These are phyloP conservation scores for Eutrema yunnanense DNA, from an alignment of 345 rosid genomes.

Conservation along the genomic window DNA sequence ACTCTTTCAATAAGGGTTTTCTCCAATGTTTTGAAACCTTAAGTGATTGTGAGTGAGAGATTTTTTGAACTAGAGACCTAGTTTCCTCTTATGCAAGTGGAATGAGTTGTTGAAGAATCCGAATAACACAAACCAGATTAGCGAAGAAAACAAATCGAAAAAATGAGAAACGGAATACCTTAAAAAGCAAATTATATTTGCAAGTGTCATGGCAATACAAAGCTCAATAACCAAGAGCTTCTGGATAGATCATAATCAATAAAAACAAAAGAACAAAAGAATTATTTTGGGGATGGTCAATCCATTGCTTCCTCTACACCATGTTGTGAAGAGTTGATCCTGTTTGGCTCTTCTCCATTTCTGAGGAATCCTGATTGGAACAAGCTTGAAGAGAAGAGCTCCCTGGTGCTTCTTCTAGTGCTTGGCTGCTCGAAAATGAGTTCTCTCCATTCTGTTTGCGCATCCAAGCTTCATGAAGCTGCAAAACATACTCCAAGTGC, in stretches of 20 bases:
- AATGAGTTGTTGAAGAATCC: background rate
- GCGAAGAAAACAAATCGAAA: background rate
- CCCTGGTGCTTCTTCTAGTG: slow-evolving; percentile 24
- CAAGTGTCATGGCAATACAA: background rate
- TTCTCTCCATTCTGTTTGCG: slow-evolving; percentile 29
- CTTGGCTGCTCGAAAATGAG: slow-evolving; percentile 41
- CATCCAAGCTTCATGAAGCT: slow-evolving; percentile 77
- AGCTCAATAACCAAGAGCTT: slow-evolving; percentile 12
- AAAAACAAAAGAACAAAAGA: slow-evolving; percentile 31
- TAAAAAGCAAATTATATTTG: slow-evolving; percentile 7
- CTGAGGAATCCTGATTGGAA: slow-evolving; percentile 21
- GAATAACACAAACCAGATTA: background rate
- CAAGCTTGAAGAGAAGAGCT: slow-evolving; percentile 16
- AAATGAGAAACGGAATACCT: background rate
- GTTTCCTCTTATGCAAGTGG: background rate
- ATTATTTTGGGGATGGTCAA: slow-evolving; percentile 7
- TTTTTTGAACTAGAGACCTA: background rate
- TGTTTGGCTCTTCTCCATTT: slow-evolving; percentile 14
- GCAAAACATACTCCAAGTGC: slow-evolving; percentile 85
- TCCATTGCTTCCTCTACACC: slow-evolving; percentile 1
- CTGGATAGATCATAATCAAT: slow-evolving; percentile 9
- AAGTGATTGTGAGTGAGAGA: background rate
- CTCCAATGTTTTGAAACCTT: background rate
- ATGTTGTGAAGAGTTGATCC: slow-evolving; percentile 16
- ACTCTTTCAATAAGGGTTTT: slow-evolving; percentile 14